Evolutionary conservation across 2,329 filamentous ascomycete genomes (phyloP).

Genomic region (Fusarium hostae): DNA sequence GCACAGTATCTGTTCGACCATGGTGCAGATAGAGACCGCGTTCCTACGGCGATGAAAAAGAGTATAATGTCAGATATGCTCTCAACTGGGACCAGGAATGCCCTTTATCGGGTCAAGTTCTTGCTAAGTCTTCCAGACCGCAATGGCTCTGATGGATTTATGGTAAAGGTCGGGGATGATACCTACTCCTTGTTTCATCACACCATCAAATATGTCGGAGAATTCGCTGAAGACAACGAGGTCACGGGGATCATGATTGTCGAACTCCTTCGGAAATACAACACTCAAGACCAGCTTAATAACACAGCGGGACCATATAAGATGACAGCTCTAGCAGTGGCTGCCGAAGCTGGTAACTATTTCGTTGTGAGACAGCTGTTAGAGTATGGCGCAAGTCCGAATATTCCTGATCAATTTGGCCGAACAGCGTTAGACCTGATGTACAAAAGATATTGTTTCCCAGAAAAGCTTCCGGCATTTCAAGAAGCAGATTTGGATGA

Average conservation of each 20-base stretch:
- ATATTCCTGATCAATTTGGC: not conserved
- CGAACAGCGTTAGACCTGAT: not conserved
- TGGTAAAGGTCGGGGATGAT: not conserved
- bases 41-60: not conserved
- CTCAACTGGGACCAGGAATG: not conserved
- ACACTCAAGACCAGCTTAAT: not conserved
- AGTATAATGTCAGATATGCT: constrained; percentile 4
- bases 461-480: not conserved
- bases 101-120: not conserved
- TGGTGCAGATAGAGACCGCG: not conserved
- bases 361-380: not conserved
- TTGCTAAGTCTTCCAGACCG: not conserved
- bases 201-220: not conserved
- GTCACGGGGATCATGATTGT: not conserved
- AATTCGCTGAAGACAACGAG: not conserved
- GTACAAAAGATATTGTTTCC: not conserved
- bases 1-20: not conserved
- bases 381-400: not conserved
- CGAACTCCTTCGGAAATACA: not conserved
- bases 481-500: not conserved
- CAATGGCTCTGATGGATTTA: not conserved
- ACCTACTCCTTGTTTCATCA: not conserved
- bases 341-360: not conserved
- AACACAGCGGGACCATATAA: not conserved
- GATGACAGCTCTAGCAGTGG: constrained; percentile 1